Percentiles rank a stretch among this genome's conserved stretches.
Conservation (phyloP, 176 grass and related monocot species). For the Microstegium vimineum region DNA sequence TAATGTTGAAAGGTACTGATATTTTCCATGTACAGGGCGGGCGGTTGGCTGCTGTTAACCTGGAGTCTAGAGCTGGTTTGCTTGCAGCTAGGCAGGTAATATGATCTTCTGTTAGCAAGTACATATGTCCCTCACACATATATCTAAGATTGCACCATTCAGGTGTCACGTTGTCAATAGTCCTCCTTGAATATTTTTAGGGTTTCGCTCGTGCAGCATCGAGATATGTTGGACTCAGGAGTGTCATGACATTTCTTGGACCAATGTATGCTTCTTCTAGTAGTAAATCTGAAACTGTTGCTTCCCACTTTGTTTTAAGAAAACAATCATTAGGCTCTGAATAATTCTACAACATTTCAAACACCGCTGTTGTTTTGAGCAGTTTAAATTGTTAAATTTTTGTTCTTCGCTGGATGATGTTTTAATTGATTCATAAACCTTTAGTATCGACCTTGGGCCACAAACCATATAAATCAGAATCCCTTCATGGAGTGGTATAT, state of each 20-base stretch:
- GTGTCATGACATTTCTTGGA: slow-evolving; percentile 81
- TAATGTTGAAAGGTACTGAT: neutral
- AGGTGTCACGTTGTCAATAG: neutral
- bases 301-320: neutral
- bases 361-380: neutral
- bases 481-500: neutral
- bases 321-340: neutral
- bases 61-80: slow-evolving; percentile 73
- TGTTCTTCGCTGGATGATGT: neutral
- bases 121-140: neutral
- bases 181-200: slow-evolving; percentile 45
- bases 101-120: slow-evolving; percentile 22
- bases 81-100: slow-evolving; percentile 86
- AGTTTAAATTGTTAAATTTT: neutral
- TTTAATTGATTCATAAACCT: neutral
- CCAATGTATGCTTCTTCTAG: slow-evolving; percentile 61
- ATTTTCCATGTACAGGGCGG: slow-evolving; percentile 58
- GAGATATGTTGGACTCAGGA: slow-evolving; percentile 75
- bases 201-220: slow-evolving; percentile 72
- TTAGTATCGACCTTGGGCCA: neutral
- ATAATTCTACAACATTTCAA: neutral
- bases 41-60: slow-evolving; percentile 65
- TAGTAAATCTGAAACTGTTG: slow-evolving; percentile 5
- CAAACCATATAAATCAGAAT: neutral
- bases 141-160: neutral